Conservation (phyloP, 164 flowering plant genomes). For the Berberis thunbergii region DNA sequence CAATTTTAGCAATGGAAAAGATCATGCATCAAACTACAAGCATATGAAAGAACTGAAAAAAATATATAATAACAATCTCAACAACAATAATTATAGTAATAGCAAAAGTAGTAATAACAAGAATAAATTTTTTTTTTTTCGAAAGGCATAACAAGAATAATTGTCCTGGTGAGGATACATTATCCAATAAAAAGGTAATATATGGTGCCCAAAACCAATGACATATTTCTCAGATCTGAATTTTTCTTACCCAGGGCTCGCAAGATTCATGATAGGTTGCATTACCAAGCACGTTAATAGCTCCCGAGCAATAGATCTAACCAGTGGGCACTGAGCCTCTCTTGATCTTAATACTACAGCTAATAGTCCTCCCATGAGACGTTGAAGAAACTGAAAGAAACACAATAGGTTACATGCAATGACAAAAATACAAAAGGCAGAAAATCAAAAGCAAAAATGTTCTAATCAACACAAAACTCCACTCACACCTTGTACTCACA, state of each 20-base stretch:
- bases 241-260: slow-evolving; percentile 67
- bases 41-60: no score
- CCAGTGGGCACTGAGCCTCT: slow-evolving; percentile 85
- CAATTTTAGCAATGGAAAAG: no score
- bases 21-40: no score
- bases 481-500: slow-evolving; percentile 99
- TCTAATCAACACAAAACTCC: slow-evolving; percentile 24
- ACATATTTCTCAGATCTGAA: no score
- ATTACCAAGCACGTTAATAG: slow-evolving; percentile 81
- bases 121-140: no score
- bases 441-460: slow-evolving; percentile 1
- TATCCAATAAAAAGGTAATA: no score
- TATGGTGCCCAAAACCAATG: no score
- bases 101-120: no score
- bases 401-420: slow-evolving; percentile 3
- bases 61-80: no score
- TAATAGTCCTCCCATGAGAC: slow-evolving; percentile 64
- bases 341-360: slow-evolving; percentile 74
- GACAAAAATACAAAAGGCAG: not conserved
- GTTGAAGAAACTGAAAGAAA: slow-evolving; percentile 67
- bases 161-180: no score
- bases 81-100: no score
- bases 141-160: no score
- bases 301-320: slow-evolving; percentile 75
- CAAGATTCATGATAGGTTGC: slow-evolving; percentile 86